Conservation (phyloP, 148 eudicot genomes). For the Vaccinium corymbosum region DNA sequence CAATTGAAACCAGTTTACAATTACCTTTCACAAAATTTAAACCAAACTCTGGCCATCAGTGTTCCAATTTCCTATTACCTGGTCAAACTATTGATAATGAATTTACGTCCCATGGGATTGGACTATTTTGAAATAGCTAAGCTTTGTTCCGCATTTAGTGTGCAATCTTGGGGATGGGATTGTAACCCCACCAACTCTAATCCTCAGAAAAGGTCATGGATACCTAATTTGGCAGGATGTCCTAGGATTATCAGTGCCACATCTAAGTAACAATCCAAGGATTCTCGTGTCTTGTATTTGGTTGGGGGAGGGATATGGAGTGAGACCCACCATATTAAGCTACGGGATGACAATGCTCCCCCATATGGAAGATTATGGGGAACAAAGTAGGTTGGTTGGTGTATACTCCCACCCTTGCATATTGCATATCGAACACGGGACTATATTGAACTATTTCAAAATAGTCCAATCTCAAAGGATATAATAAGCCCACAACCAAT, state of each 20-base stretch:
- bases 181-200: background rate
- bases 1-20: background rate
- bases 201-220: too few species aligned
- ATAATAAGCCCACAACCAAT: background rate
- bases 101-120: background rate
- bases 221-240: background rate
- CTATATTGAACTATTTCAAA: background rate
- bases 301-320: too few species aligned
- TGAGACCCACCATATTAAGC: too few species aligned
- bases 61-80: background rate
- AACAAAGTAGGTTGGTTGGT: slow-evolving; percentile 2
- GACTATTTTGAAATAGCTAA: background rate
- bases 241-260: background rate
- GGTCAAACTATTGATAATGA: background rate
- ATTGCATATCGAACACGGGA: background rate
- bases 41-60: background rate
- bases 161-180: background rate
- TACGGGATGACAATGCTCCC: background rate
- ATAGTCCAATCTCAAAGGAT: background rate
- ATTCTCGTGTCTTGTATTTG: background rate
- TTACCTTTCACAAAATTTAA: background rate
- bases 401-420: background rate
- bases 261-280: too few species aligned
- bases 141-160: background rate
- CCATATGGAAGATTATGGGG: background rate